Percentiles rank a stretch among this genome's conserved stretches.
These are phyloP conservation scores for Colletotrichum filicis DNA, from an alignment of 2,329 filamentous ascomycete species.

Conservation along the genomic window DNA sequence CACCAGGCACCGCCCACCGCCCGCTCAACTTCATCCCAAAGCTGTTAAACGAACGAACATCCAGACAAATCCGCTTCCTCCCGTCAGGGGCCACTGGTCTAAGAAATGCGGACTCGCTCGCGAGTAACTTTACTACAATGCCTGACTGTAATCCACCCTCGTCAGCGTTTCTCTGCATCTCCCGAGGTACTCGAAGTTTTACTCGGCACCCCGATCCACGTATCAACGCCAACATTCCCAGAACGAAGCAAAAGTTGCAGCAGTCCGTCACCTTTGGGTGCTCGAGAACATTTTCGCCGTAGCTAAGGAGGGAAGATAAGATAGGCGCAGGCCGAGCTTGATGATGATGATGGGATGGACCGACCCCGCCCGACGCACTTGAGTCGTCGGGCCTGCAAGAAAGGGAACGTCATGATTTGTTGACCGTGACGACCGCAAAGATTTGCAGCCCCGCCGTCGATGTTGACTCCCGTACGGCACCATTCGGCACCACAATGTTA, in stretches of 20 bases:
- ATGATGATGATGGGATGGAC: background rate
- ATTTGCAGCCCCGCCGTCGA: background rate
- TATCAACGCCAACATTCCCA: background rate
- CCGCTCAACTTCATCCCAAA: background rate
- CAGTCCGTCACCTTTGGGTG: background rate
- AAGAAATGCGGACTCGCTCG: background rate
- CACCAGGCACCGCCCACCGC: conserved; percentile 26
- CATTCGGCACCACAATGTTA: background rate
- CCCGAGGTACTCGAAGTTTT: background rate
- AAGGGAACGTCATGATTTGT: background rate
- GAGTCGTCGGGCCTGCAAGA: background rate
- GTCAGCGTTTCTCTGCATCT: background rate
- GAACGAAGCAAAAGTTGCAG: background rate
- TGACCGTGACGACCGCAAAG: background rate
- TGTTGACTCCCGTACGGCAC: background rate
- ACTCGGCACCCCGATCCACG: background rate
- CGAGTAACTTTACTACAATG: background rate
- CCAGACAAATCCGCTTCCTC: background rate
- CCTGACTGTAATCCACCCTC: background rate
- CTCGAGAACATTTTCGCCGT: background rate
- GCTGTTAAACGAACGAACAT: background rate
- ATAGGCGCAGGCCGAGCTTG: background rate
- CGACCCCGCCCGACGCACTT: background rate
- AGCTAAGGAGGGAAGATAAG: background rate
- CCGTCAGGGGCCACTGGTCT: conserved; percentile 15